Base-by-base conservation (phyloP, 805 yeast species). In the Soucietia sequanensis region DNA sequence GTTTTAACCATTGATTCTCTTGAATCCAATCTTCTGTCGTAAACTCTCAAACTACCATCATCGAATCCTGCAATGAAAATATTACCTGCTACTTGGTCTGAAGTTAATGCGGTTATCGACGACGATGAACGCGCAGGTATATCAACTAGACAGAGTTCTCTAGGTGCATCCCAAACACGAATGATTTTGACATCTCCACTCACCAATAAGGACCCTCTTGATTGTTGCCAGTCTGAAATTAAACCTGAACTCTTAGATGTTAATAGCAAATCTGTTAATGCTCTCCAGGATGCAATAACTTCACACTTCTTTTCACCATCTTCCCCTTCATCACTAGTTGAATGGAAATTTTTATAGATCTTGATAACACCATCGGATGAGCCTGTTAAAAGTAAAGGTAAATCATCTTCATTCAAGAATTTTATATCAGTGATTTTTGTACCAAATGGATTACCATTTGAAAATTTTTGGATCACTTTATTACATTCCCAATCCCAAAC, bases 171-270 rank as follows among this genome's bases (percentile, higher is more conserved):
- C 99, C 99, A 93, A 2, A 90, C 70, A 38, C 95, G 70, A 36
- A 93, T 87, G 16, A 89, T 81, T 49, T 90, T 86, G 6, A 87
- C 95, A 65, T 93, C 98, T 30, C 99, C 99, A 26, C 96, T 89
- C 1, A 86, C 96, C 35, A 91, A 65, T 24, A 93, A 65, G 0
- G 95, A 78, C 0, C 99, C 99, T 41, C 96, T 69, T 29, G 93
- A 83, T 54, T 93, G 99, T 58, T 91, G 98, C 99, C 99, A 93
- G 47, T 93, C 98, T 8, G 90, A 79, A 13, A 88, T 74, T 34
- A 91, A 65, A 3, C 96, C 96, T 11, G 87, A 78, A 18, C 89
- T 81, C 49, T 86, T 74, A 17, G 91, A 85, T 0, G 95, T 82
- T 17, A 88, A 68, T 12, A 88, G 62, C 52, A 91, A 70, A 56